phyloP scores from a whole-genome alignment of 768 basidiomycete genomes.

The Lentinus brumalis region DNA sequence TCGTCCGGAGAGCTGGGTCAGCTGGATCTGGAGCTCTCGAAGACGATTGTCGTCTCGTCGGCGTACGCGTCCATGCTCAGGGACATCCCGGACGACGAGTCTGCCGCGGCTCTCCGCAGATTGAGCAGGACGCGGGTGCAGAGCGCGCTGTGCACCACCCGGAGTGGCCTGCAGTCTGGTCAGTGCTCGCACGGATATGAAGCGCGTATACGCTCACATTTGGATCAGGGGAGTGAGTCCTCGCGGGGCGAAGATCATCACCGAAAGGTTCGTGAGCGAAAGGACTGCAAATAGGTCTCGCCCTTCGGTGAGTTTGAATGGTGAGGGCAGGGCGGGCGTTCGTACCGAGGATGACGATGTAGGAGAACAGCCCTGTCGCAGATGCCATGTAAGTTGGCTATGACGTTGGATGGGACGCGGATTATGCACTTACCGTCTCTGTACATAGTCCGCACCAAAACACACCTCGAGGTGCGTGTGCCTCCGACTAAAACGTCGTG shows the following conservation, averaged over 20 bases:
- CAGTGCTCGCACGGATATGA: background rate
- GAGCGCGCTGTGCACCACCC: constrained; percentile 13
- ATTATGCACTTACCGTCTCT: constrained; percentile 1
- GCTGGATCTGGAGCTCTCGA: too few relatives aligned
- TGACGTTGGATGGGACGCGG: too few relatives aligned
- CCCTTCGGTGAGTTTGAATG: too few relatives aligned
- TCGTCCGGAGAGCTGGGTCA: too few relatives aligned
- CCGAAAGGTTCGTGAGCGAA: constrained; percentile 6
- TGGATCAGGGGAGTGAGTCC: background rate
- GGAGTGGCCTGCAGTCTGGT: constrained; percentile 3
- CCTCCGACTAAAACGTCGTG: background rate
- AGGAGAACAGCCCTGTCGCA: constrained; percentile 3
- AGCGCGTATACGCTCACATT: background rate
- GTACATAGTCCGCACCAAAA: constrained; percentile 9
- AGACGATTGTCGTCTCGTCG: background rate
- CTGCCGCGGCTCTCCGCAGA: constrained; percentile 6
- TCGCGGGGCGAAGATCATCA: constrained; percentile 9
- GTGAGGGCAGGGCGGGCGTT: background rate
- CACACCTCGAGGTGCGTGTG: background rate
- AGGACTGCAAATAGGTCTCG: background rate
- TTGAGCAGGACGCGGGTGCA: constrained; percentile 16
- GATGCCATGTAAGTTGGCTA: background rate
- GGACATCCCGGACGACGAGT: background rate
- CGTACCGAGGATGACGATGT: constrained; percentile 1
- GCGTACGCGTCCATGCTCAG: background rate